Conservation (phyloP, 345 rosid genomes). For the Eucalyptus dawsonii region DNA sequence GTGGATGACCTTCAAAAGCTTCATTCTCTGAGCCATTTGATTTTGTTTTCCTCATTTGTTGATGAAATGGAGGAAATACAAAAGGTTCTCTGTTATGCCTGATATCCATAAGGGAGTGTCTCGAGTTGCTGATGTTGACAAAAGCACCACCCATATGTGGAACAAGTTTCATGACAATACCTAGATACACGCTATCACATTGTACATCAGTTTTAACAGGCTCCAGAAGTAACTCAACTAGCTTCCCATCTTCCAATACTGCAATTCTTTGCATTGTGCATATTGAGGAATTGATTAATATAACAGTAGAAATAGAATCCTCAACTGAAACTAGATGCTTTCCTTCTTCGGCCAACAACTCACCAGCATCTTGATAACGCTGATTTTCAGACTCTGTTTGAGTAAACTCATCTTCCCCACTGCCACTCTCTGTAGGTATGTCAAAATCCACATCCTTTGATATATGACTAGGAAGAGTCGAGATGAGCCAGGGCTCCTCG, state of each 20-base stretch:
- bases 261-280: slow-evolving; percentile 97
- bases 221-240: slow-evolving; percentile 86
- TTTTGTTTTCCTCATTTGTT: slow-evolving; percentile 26
- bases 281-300: slow-evolving; percentile 81
- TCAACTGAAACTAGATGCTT: slow-evolving; percentile 14
- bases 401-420: slow-evolving; percentile 1
- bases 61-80: slow-evolving; percentile 79
- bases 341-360: slow-evolving; percentile 33
- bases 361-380: slow-evolving; percentile 19
- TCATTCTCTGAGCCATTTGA: slow-evolving; percentile 18
- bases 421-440: background rate
- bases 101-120: slow-evolving; percentile 87
- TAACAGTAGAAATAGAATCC: slow-evolving; percentile 43
- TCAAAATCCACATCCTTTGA: slow-evolving; percentile 5
- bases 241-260: slow-evolving; percentile 71
- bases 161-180: slow-evolving; percentile 70
- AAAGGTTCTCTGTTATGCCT: slow-evolving; percentile 70
- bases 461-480: slow-evolving; percentile 9
- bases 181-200: slow-evolving; percentile 89
- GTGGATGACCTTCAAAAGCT: slow-evolving; percentile 18
- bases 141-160: slow-evolving; percentile 99
- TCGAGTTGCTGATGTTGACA: slow-evolving; percentile 78
- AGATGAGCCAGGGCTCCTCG: slow-evolving; percentile 89
- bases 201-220: slow-evolving; percentile 86
- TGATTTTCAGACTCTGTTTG: slow-evolving; percentile 13